Evolutionary conservation across 2,329 filamentous ascomycete genomes (phyloP).

Genomic region (Colletotrichum lini): DNA sequence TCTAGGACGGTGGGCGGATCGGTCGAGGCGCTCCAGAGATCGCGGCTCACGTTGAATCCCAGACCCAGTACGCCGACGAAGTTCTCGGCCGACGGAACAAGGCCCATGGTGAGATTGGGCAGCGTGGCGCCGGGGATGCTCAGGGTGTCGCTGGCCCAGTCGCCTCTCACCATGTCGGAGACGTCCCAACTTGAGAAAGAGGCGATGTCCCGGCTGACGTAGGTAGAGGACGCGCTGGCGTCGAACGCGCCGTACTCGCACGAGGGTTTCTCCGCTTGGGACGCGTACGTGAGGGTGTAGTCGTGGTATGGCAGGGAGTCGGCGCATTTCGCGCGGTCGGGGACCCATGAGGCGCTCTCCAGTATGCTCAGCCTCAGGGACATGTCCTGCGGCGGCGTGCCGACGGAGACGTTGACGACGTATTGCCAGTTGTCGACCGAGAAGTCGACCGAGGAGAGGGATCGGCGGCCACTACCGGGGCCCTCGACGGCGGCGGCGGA

Average conservation of each 20-base stretch:
- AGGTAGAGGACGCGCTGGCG: conserved; percentile 63
- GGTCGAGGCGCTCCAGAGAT: conserved; percentile 44
- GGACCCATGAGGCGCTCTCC: conserved; percentile 12
- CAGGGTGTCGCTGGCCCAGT: conserved; percentile 62
- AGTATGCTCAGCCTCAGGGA: conserved; percentile 22
- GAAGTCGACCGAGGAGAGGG: not conserved
- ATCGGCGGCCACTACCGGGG: not conserved
- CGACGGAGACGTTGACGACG: conserved; percentile 35
- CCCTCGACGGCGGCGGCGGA: not conserved
- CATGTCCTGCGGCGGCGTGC: conserved; percentile 33
- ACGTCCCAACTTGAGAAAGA: conserved; percentile 73
- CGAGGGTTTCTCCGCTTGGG: not conserved
- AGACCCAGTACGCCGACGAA: conserved; percentile 73
- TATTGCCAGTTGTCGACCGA: conserved; percentile 1
- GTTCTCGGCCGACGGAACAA: conserved; percentile 63
- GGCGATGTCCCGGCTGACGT: conserved; percentile 55
- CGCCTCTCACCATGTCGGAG: conserved; percentile 57
- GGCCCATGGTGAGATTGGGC: conserved; percentile 67
- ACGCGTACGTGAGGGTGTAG: not conserved
- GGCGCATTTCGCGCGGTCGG: not conserved
- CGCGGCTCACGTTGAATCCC: conserved; percentile 68
- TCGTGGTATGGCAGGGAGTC: not conserved
- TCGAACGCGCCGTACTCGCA: conserved; percentile 49
- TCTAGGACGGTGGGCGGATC: conserved; percentile 70
- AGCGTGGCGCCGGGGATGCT: conserved; percentile 63